Evolutionary conservation across 2,329 filamentous ascomycete genomes (phyloP).

Genomic region (Chaetomium sp.): DNA sequence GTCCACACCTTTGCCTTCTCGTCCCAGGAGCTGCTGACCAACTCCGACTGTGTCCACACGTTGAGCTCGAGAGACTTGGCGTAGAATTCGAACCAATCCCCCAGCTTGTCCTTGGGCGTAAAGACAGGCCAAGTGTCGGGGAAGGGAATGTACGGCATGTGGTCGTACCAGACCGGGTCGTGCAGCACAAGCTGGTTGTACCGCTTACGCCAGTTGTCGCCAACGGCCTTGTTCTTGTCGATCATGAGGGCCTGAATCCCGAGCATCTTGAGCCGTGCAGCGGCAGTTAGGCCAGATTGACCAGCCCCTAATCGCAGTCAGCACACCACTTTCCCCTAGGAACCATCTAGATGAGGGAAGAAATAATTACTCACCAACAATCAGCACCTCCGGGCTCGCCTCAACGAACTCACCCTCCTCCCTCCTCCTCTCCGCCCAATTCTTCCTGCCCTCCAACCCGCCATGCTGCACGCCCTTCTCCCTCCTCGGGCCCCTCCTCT

Average conservation of each 20-base stretch:
- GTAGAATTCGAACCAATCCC: conserved; percentile 65
- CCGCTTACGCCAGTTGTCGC: conserved; percentile 62
- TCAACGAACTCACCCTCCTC: conserved; percentile 51
- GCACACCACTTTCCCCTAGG: neutral
- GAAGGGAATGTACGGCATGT: conserved; percentile 63
- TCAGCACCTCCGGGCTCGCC: conserved; percentile 54
- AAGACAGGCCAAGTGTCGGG: conserved; percentile 65
- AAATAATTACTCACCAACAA: conserved; percentile 49
- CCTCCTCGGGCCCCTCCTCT: conserved; percentile 45
- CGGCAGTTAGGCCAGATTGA: conserved; percentile 55
- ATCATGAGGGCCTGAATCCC: conserved; percentile 54
- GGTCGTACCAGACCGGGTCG: conserved; percentile 62
- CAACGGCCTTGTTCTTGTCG: conserved; percentile 53
- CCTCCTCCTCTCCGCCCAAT: conserved; percentile 54
- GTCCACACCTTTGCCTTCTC: conserved; percentile 56
- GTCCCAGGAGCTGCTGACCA: conserved; percentile 52
- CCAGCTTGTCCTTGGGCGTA: conserved; percentile 69
- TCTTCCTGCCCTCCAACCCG: conserved; percentile 48
- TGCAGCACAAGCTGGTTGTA: conserved; percentile 62
- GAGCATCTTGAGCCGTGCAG: conserved; percentile 59
- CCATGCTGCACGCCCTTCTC: conserved; percentile 54
- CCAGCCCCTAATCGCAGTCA: conserved; percentile 50
- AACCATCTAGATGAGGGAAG: neutral
- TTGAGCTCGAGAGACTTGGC: conserved; percentile 64
- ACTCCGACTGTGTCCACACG: conserved; percentile 58